Base-by-base conservation (phyloP, 1,284 basidiomycete species). In the Lentinula novae-zelandiae region DNA sequence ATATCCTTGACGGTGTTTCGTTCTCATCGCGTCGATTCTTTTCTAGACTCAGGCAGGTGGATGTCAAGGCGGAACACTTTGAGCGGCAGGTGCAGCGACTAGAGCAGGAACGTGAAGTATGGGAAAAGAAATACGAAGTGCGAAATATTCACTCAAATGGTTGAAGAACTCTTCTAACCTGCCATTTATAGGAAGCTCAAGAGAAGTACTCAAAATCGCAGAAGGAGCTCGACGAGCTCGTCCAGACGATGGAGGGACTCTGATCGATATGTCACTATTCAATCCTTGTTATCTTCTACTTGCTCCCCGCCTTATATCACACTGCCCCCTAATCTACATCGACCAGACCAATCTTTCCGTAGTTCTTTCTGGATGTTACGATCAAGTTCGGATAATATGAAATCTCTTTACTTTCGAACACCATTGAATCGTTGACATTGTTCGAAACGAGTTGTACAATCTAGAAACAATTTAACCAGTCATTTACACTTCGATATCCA, bases 1-100 rank as follows among this genome's bases (percentile, higher is more conserved):
- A 17, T 58, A 36, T 61, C 44, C 46, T 62, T 64, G 40, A 15
- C 40, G 40, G 5, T 17, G 33, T 62, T 34, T 53, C n/a, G 0
- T 60, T 60, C 48, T 61, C 63, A 50, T 63, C 64, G 67, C 66
- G 52, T 39, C 61, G 27, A 36, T 57, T 34, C 36, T 62, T 27
- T 31, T 62, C 33, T 70, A 98, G 96, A 76, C 83, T 99, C 68
- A 86, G 97, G 67, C 95, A 98, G 74, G 94, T 96, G 61, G 97
- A 99, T 74, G 92, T 99, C 77, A 98, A 98, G 82, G 96, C 97
- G 22, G 97, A 99, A 76, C 95, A 98, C 81, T 97, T 95, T 75
- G 96, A 98, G 78, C 87, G 96, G 60, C 93, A 97, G 72, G 87
- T 98, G 22, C 82, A 87, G 67, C 86, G 92, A 58, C 80, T 86